phyloP scores from a whole-genome alignment of 441 rosid species.

The Aleurites moluccanus region DNA sequence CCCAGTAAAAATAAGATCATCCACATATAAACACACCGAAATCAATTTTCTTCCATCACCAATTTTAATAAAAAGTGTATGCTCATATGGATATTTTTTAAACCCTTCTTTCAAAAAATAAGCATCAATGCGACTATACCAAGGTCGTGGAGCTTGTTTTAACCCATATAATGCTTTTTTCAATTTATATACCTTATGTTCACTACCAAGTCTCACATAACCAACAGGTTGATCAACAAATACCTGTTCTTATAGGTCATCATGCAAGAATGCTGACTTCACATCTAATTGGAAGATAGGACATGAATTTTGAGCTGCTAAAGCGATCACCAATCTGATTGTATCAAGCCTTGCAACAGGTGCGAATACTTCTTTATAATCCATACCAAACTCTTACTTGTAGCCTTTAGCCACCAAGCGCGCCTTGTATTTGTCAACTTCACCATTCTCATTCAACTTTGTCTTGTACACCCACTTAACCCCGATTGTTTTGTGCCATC shows the following conservation, averaged over 20 bases:
- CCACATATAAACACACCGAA: background rate
- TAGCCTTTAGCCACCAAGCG: background rate
- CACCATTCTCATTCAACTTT: too few relatives aligned
- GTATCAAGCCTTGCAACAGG: background rate
- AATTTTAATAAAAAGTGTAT: background rate
- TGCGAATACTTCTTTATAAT: background rate
- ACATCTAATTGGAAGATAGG: background rate
- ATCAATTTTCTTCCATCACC: background rate
- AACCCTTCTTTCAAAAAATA: background rate
- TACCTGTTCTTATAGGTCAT: background rate
- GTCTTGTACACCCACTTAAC: background rate
- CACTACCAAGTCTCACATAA: background rate
- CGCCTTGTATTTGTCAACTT: background rate
- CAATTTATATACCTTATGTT: background rate
- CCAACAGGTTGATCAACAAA: background rate
- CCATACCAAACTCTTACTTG: background rate
- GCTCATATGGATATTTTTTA: background rate
- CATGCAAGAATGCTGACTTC: background rate
- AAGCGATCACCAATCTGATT: background rate
- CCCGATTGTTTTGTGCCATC: background rate
- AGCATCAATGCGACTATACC: background rate
- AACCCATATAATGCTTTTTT: background rate
- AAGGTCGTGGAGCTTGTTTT: background rate
- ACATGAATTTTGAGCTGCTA: background rate
- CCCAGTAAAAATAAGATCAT: background rate